Percentiles rank a stretch among this genome's conserved stretches.
Conservation (phyloP, 768 basidiomycete genomes). For the Rhodosporidiobolus sp. region DNA sequence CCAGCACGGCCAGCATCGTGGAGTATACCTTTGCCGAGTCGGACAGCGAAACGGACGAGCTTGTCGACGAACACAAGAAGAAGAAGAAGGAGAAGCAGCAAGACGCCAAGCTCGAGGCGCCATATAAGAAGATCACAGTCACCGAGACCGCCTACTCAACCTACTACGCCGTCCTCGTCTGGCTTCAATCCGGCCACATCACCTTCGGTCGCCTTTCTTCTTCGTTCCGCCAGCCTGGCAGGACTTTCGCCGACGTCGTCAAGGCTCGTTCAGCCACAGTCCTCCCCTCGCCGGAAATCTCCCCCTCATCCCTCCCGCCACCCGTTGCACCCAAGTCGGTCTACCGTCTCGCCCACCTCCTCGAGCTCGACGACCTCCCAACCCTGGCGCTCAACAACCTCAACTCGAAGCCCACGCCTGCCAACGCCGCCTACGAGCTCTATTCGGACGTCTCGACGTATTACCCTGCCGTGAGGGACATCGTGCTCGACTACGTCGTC, state of each 20-base stretch:
- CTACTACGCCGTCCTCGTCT: conserved; percentile 13
- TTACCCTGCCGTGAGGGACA: not conserved
- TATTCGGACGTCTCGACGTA: not conserved
- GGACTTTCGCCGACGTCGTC: too few species aligned
- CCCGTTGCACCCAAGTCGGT: conserved; percentile 16
- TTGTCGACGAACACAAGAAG: too few species aligned
- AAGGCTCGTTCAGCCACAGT: not conserved
- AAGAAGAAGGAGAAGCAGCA: too few species aligned
- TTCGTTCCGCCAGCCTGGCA: not conserved
- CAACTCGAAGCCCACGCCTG: not conserved
- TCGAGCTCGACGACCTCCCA: not conserved
- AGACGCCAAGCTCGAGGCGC: too few species aligned
- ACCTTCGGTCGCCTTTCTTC: conserved; percentile 7
- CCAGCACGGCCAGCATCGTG: too few species aligned
- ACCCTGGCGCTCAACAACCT: conserved; percentile 10
- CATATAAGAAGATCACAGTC: not conserved
- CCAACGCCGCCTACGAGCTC: conserved; percentile 10
- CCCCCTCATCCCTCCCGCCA: not conserved
- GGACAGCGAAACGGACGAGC: not conserved
- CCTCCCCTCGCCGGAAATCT: not conserved
- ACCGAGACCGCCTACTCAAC: not conserved
- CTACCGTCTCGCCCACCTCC: conserved; percentile 23
- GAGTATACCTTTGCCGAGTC: not conserved
- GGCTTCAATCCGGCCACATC: conserved; percentile 1
- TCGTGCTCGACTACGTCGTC: conserved; percentile 1